Base-by-base conservation (phyloP, 805 yeast genomes). In the Jamesozyma hellenica region DNA sequence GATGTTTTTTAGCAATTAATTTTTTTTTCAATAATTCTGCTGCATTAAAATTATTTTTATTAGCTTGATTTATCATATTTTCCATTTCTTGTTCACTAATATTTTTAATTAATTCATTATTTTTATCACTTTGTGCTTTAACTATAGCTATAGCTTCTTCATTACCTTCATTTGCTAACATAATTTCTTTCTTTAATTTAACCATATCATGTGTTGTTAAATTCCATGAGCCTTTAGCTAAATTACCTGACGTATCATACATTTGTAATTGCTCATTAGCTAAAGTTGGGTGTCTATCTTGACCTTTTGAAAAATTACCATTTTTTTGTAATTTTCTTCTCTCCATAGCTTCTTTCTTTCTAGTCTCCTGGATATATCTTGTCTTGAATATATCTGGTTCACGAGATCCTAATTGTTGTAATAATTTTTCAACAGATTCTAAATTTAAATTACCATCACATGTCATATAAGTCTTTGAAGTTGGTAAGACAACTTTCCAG, bases 371-470 rank as follows among this genome's bases (percentile, higher is more conserved):
- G 11, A 77, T 80, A 45, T 76, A 80, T 49, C 83, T 71, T 35
- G 72, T 71, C 42, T 75, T 69, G 63, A 92, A 84, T 36, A 92
- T 84, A 6, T 71, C 79, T 38, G 77, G 82, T 56, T 92, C 99
- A 53, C 79, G 79, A 27, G 65, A 53, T 8, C 90, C 83, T 31
- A 92, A 66, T 18, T 70, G 74, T 17, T 61, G 57, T 62, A 92
- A 63, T 42, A 92, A 62, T 35, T 68, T 68, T 50, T 88, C 94
- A 4, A 86, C 95, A 38, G 85, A 77, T 30, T 71, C 74, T 34
- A 88, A 60, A 55, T 86, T 78, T 37, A 92, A 71, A 14, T 68
- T 68, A 32, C 99, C 99, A 60, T 92, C 98, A 50, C 88, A 76
- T 1, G 97, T 90, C 55, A 92, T 71, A 58, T 80, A 92, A 16